Base-by-base conservation (phyloP, 139 green algal genomes). In the Coccomyxa sp. region DNA sequence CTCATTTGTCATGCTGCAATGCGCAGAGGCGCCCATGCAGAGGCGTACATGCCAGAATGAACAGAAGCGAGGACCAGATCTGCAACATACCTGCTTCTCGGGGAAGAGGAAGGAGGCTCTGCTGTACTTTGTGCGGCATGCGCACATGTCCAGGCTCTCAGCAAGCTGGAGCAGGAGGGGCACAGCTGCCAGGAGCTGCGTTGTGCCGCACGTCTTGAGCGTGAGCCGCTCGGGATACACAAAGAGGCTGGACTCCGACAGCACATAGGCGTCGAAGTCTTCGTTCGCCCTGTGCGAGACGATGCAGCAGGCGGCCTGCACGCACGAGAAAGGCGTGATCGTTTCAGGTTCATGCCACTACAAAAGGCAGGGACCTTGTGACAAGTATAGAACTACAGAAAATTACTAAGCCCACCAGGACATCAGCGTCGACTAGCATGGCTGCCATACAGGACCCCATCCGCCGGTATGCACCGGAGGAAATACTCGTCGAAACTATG, bases 171-270 rank as follows among this genome's bases (percentile, higher is more conserved):
- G 80, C 77, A 99, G 84, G 24, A 82, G 73, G 1, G 91, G 90
- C 68, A 98, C 88, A 6, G 89, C 90, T 76, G 87, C 81, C 44
- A 99, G 90, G 50, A 99, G 91, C 72, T 86, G 84, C 31, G 97
- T 99, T 76, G 93, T 99, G 75, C 97, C 97, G 85, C 97, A 99
- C 0, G 97, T 99, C 90, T 99, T 99, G 34, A 99, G 88, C 7
- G 99, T 90, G 70, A 95, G 89, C 82, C 90, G 95, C 76, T 78
- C 84, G 5, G 94, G 88, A 82, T 96, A 98, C n/a, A 99, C 91
- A 85, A 99, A 99, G 40, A 99, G 87, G 72, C 82, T 93, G 54
- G 86, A 95, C 90, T 99, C 97, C 2, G 91, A 97, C 55, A 99
- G 90, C 35, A 99, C 95, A 79, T 99, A 99, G 1, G 95, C 92